Percentiles rank a stretch among this genome's conserved stretches.
Conservation (phyloP, 805 yeast genomes). For the Ogataea saltuana region DNA sequence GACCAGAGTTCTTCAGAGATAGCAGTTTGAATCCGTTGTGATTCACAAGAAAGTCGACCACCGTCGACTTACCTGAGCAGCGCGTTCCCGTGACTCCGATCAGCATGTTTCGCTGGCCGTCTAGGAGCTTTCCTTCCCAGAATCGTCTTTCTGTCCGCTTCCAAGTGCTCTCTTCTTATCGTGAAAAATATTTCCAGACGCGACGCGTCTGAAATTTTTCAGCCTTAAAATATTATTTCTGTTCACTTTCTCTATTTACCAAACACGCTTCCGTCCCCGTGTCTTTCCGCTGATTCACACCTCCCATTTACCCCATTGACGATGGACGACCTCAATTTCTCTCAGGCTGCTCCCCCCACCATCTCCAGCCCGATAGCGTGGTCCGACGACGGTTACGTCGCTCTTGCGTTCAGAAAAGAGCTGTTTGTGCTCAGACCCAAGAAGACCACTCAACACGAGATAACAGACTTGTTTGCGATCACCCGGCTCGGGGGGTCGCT, state of each 20-base stretch:
- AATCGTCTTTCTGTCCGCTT: not conserved
- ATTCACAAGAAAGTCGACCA: slow-evolving; percentile 54
- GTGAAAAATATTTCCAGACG: not conserved
- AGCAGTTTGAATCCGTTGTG: slow-evolving; percentile 50
- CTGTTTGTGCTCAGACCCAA: slow-evolving; percentile 20
- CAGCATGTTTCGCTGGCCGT: slow-evolving; percentile 47
- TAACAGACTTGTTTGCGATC: slow-evolving; percentile 15
- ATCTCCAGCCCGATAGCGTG: slow-evolving; percentile 14
- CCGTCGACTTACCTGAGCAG: slow-evolving; percentile 66
- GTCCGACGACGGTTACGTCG: slow-evolving; percentile 25
- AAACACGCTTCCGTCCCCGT: too few relatives aligned
- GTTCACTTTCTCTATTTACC: too few relatives aligned
- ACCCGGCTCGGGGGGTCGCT: slow-evolving; percentile 16
- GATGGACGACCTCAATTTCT: slow-evolving; percentile 17
- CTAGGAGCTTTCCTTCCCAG: not conserved
- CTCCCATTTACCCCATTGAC: too few relatives aligned
- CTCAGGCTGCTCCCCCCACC: slow-evolving; percentile 12
- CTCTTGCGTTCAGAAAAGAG: slow-evolving; percentile 17
- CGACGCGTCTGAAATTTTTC: not conserved
- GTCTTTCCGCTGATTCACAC: too few relatives aligned
- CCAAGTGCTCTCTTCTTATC: too few relatives aligned
- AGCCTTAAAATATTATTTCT: too few relatives aligned
- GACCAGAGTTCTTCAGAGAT: slow-evolving; percentile 21
- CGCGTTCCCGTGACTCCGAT: slow-evolving; percentile 74
- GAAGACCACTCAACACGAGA: slow-evolving; percentile 1